Evolutionary conservation across 176 grass and related monocot genomes (phyloP).

Genomic region (Otatea glauca): DNA sequence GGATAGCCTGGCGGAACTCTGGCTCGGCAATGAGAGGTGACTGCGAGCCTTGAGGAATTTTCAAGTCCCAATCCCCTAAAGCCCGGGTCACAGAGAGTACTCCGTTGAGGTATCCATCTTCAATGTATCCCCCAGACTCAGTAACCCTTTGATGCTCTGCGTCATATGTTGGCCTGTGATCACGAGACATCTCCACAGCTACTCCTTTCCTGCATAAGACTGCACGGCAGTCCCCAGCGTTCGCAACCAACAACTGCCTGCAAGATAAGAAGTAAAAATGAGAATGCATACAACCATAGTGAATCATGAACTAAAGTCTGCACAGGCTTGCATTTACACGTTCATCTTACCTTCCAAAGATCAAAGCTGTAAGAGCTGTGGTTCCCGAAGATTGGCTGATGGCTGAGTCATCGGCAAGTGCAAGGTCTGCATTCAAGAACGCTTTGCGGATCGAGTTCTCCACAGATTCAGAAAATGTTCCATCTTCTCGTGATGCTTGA

Average conservation of each 20-base stretch:
- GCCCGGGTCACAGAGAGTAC: constrained; percentile 81
- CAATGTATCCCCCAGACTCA: constrained; percentile 70
- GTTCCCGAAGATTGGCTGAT: constrained; percentile 81
- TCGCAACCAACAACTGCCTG: constrained; percentile 83
- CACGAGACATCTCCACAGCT: constrained; percentile 78
- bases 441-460: constrained; percentile 55
- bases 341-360: constrained; percentile 68
- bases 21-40: constrained; percentile 83
- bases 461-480: constrained; percentile 56
- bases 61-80: constrained; percentile 93
- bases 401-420: constrained; percentile 58
- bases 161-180: constrained; percentile 66
- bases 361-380: constrained; percentile 74
- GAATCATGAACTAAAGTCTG: background rate
- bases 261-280: constrained; percentile 3
- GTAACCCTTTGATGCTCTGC: constrained; percentile 60
- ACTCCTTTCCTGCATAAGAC: constrained; percentile 75
- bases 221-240: constrained; percentile 86
- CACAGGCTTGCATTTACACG: background rate
- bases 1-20: constrained; percentile 59
- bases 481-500: constrained; percentile 52
- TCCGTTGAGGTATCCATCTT: constrained; percentile 83
- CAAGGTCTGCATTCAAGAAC: constrained; percentile 74
- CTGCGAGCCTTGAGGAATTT: constrained; percentile 46
- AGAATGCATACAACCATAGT: background rate